Conservation (phyloP, 202 grass and related monocot genomes). For the Zizania palustris region DNA sequence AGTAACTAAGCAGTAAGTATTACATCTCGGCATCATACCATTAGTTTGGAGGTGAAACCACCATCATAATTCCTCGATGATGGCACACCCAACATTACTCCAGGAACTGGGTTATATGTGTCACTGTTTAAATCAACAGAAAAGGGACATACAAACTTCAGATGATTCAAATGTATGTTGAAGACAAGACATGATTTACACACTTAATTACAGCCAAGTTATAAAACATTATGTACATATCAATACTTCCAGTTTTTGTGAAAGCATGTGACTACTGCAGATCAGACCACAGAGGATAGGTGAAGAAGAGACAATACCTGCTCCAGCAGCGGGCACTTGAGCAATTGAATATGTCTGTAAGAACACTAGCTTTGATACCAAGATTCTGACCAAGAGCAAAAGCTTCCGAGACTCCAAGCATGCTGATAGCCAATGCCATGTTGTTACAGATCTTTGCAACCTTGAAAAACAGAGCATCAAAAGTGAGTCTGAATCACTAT, state of each 20-base stretch:
- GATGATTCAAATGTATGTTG: slow-evolving; percentile 14
- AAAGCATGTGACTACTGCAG: background rate
- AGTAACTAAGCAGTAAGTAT: background rate
- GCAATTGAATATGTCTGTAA: slow-evolving; percentile 93
- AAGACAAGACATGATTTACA: slow-evolving; percentile 1
- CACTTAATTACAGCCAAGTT: background rate
- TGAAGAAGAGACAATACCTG: slow-evolving; percentile 56
- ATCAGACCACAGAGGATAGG: background rate
- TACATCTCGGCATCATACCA: slow-evolving; percentile 47
- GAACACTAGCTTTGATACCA: slow-evolving; percentile 73
- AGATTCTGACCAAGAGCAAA: slow-evolving; percentile 91
- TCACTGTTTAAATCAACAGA: slow-evolving; percentile 55
- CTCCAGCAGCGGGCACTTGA: slow-evolving; percentile 95
- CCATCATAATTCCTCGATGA: slow-evolving; percentile 81
- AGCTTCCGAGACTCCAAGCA: slow-evolving; percentile 89
- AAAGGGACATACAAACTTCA: slow-evolving; percentile 26
- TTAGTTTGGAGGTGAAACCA: slow-evolving; percentile 89
- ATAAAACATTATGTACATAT: background rate
- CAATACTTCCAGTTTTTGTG: background rate
- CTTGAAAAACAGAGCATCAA: slow-evolving; percentile 48
- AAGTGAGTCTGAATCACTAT: background rate
- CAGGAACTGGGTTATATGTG: slow-evolving; percentile 96
- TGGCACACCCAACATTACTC: slow-evolving; percentile 74
- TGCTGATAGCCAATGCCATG: slow-evolving; percentile 91
- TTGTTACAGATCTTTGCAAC: slow-evolving; percentile 98